Evolutionary conservation across 1,284 basidiomycete species (phyloP), one percentile per base, ranked within the genome.

Genomic region (Puccinia horiana): DNA sequence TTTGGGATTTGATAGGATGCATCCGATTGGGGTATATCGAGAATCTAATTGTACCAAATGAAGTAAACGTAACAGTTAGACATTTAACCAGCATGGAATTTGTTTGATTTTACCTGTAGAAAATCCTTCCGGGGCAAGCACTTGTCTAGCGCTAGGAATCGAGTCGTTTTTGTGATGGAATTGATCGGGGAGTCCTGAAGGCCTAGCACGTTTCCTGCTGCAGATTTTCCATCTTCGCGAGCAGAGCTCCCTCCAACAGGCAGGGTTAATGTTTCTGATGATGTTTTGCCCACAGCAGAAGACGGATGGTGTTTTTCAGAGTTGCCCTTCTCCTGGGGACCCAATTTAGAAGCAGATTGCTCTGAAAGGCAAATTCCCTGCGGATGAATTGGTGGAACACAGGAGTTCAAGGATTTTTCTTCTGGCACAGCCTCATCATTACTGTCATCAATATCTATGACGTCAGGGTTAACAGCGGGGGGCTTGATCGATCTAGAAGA

Each of bases 121-220:
- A 95, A 97, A 74, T 93, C 90, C 72, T 93, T 90, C 14, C 89
- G 89, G 0, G 92, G 92, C 0, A 95, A 90, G 85, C 95, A 98
- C 87, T 99, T 98, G 88, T 97, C 95, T 3, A 99, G 88, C 0
- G 96, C 95, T 16, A 99, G 88, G 87, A 99, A 99, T 76, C 89
- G 90, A 0, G 96, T 98, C 44, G 84, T 73, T 58, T 83, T 82
- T 65, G 14, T 82, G 63, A 40, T 23, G 2, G 49, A n/a, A 37
- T 12, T 11, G 86, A 86, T 81, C 70, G 79, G 65, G 85, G 5
- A 88, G 88, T 83, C 78, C 42, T 37, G 56, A 52, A 83, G 61
- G 58, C n/a, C 5, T 20, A 8, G 1, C 20, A 12, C 11, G n/a
- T 54, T 54, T 56, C 18, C 18, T 32, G 65, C 63, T 44, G 49